phyloP scores from a whole-genome alignment of 768 basidiomycete species.

The Auriscalpium microsporum region DNA sequence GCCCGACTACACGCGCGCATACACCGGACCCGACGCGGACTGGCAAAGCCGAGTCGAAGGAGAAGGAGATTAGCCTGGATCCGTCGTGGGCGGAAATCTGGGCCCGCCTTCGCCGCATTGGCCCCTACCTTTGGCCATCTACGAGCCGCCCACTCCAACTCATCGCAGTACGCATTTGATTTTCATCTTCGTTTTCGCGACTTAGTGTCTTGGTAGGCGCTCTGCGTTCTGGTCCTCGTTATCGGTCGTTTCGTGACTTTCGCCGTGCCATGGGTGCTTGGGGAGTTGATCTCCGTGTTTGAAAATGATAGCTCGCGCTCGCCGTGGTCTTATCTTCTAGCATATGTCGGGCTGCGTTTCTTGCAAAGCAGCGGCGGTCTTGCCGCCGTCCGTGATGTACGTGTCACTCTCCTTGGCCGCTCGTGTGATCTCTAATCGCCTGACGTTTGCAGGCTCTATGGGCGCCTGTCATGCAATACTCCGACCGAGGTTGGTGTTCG shows the following conservation, averaged over 20 bases:
- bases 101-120: slow-evolving; percentile 53
- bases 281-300: slow-evolving; percentile 50
- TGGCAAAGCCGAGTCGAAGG: slow-evolving; percentile 19
- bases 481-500: slow-evolving; percentile 49
- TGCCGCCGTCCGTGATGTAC: slow-evolving; percentile 44
- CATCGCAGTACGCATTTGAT: slow-evolving; percentile 42
- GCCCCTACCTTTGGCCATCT: slow-evolving; percentile 81
- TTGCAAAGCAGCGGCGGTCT: slow-evolving; percentile 73
- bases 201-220: slow-evolving; percentile 28
- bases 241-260: slow-evolving; percentile 73
- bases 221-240: slow-evolving; percentile 65
- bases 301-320: slow-evolving; percentile 39
- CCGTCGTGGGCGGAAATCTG: slow-evolving; percentile 67
- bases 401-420: slow-evolving; percentile 1
- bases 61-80: slow-evolving; percentile 49
- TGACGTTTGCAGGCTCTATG: slow-evolving; percentile 46
- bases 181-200: slow-evolving; percentile 1
- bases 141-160: slow-evolving; percentile 58
- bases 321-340: slow-evolving; percentile 61
- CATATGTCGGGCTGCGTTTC: slow-evolving; percentile 64
- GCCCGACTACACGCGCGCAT: slow-evolving; percentile 39
- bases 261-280: slow-evolving; percentile 62
- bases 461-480: slow-evolving; percentile 86
- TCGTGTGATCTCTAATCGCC: background rate
- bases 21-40: slow-evolving; percentile 24